Percentiles rank a stretch among this genome's conserved stretches.
Conservation (phyloP, 306 rosid genomes). For the Dryas drummondii region DNA sequence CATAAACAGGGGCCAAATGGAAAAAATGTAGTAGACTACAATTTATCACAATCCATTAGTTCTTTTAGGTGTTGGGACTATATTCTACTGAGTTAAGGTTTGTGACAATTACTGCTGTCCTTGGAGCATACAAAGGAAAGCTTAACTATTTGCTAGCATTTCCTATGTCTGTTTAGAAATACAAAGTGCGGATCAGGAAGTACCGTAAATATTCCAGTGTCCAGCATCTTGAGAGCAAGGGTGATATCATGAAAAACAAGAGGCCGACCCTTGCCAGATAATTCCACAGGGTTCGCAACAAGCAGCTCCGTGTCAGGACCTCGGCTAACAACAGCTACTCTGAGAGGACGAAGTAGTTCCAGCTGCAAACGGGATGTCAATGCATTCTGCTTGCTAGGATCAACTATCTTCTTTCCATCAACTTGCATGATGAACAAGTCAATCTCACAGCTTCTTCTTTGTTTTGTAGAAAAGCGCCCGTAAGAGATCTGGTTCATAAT, state of each 20-base stretch:
- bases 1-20: not conserved
- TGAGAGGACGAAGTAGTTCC: conserved; percentile 81
- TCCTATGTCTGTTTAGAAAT: not conserved
- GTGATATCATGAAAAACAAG: conserved; percentile 85
- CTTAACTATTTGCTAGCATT: conserved; percentile 11
- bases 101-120: not conserved
- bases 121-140: not conserved
- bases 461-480: conserved; percentile 71
- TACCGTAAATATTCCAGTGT: conserved; percentile 82
- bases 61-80: too few relatives aligned
- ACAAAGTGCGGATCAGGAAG: conserved; percentile 19
- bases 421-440: conserved; percentile 90
- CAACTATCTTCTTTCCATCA: conserved; percentile 88
- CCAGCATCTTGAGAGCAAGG: conserved; percentile 74
- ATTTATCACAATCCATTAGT: too few relatives aligned
- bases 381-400: conserved; percentile 68
- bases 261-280: conserved; percentile 93
- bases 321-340: conserved; percentile 69
- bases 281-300: conserved; percentile 89
- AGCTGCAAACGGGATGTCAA: conserved; percentile 61
- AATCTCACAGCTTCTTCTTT: conserved; percentile 65
- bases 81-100: not conserved
- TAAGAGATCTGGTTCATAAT: conserved; percentile 71
- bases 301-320: conserved; percentile 91
- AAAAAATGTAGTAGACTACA: not conserved